Base-by-base conservation (phyloP, 306 rosid species). In the Medicago arabica region DNA sequence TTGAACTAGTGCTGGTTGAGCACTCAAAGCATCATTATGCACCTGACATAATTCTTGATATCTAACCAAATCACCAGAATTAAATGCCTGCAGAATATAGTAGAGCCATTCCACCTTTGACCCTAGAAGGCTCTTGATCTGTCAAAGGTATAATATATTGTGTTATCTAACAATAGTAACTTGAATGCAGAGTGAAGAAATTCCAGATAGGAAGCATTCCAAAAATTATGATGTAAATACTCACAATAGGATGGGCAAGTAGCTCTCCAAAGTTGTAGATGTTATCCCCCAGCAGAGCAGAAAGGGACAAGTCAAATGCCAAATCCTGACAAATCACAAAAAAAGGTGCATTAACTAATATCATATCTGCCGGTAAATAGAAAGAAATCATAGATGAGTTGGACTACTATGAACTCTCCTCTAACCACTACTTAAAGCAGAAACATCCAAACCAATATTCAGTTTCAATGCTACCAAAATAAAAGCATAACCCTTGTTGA, bases 91-190 rank as follows among this genome's bases (percentile, higher is more conserved):
- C 79, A 96, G 87, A 76, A 96, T 96, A 71, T 90, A 92, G 91
- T 92, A 96, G 60, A 96, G 99, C 99, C 99, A 96, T 87, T 96
- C 98, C 71, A 96, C 99, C 90, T 96, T 92, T 79, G 98, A 89
- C 80, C 92, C 96, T 1, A 86, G 77, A 80, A 96, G 96, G 78
- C 91, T 88, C 86, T 89, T 92, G 40, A 96, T 89, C 99, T 96
- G 89, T 70, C 63, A 0, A 69, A 68, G 63, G 50, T 71, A 65
- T 43, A 38, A 74, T 50, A 72, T 19, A 72, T 23, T 63, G 67
- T 21, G 62, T 72, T 21, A 71, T 38, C 16, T 46, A 70, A 68
- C 31, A 50, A 50, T 46, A 78, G 75, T 50, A 43, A 60, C 39
- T 16, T 12, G 21, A 62, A 80, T n/a, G 57, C 4, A 39, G 47